These are phyloP conservation scores for Mortierella hygrophila DNA, from an alignment of 192 early-diverging fungal species.

Conservation along the genomic window DNA sequence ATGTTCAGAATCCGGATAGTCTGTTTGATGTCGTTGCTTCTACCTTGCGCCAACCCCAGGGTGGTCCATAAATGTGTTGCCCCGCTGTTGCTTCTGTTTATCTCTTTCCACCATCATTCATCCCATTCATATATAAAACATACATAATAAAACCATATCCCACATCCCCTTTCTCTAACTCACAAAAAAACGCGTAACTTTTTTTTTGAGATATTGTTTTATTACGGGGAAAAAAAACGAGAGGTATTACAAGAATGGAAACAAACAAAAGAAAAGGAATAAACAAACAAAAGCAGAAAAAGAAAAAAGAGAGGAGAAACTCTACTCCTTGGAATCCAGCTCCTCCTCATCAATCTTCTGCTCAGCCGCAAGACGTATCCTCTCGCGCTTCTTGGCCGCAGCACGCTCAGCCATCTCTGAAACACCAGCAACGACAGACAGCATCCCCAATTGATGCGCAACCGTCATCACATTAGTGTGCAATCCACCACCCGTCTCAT, in stretches of 20 bases:
- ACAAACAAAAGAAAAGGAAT: neutral
- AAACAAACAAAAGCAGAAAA: neutral
- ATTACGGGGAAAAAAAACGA: neutral
- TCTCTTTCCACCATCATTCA: too few relatives aligned
- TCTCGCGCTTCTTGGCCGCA: constrained; percentile 51
- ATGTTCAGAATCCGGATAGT: constrained; percentile 4
- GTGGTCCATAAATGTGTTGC: neutral
- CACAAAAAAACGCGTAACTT: too few relatives aligned
- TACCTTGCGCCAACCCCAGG: neutral
- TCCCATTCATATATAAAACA: too few relatives aligned
- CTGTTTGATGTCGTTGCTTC: neutral
- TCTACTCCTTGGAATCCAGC: neutral
- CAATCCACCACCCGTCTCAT: constrained; percentile 22
- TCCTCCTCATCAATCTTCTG: constrained; percentile 17
- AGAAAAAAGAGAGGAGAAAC: neutral
- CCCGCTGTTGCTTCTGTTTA: neutral
- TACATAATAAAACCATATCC: too few relatives aligned
- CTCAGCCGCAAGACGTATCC: constrained; percentile 30
- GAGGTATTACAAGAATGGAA: neutral
- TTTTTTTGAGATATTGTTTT: neutral
- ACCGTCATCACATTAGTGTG: constrained; percentile 33
- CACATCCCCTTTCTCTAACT: too few relatives aligned
- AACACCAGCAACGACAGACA: constrained; percentile 40
- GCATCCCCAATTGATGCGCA: constrained; percentile 43
- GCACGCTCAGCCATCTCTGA: constrained; percentile 25